Base-by-base conservation (phyloP, 2,329 filamentous ascomycete species). In the Periconia sp. region DNA sequence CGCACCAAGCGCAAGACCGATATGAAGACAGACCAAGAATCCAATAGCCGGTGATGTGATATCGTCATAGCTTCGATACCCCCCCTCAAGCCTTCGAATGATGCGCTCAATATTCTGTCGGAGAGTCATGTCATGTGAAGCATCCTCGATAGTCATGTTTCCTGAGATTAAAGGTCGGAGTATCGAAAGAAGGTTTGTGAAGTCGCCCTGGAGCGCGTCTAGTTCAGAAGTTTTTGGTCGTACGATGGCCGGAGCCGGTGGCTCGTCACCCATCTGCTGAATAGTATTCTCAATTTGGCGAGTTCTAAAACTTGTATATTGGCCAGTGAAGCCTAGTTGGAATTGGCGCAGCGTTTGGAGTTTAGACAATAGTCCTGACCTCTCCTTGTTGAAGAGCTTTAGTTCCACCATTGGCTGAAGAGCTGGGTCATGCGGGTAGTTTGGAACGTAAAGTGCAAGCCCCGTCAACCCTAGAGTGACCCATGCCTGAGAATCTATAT, bases 371-470 rank as follows among this genome's bases (percentile, higher is more conserved):
- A 95, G 70, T 8, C 78, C 73, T 3, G 65, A 52, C 33, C 81
- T 79, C 26, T 87, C 76, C 43, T 84, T 75, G 13, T 74, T 64
- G 61, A 86, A 78, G 16, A 82, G 73, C 40, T 78, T 69, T 15
- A 83, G 80, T 56, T 90, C 85, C 13, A 96, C 80, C 38, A 77
- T 75, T 5, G 80, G 71, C 36, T 74, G 74, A 23, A 84, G 65
- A 2, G 83, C 84, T 1, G 94, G 94, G 66, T 99, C 94, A 59
- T 92, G 94, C 3, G 88, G 81, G 54, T 86, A 85, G 66, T 95
- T 87, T 0, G 95, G 92, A 2, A 97, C 84, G 61, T 92, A 96
- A 2, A 96, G 77, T 49, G 82, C 81, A 34, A 97, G 76, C 26
- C 86, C 82, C 12, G 86, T 85, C 15, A 92, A 71, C 2, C 89